phyloP scores from a whole-genome alignment of 2,329 filamentous ascomycete genomes.

The Chrysosporium keratinophilum region DNA sequence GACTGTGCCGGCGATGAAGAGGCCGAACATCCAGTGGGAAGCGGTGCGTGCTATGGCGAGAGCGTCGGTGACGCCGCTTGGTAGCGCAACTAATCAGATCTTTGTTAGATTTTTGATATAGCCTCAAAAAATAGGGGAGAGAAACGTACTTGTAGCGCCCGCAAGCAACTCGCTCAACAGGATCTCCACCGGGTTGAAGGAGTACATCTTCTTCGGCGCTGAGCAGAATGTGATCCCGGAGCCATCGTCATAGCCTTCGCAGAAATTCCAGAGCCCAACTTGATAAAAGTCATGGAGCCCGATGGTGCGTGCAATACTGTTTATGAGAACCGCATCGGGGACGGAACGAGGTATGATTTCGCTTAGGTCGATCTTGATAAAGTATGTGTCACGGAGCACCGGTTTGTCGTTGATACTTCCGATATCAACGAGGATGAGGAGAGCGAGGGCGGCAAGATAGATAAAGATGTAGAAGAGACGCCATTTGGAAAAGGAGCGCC shows the following conservation, averaged over 20 bases:
- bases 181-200: conserved; percentile 84
- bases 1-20: conserved; percentile 64
- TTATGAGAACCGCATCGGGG: conserved; percentile 65
- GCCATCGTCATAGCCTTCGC: conserved; percentile 71
- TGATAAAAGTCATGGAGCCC: conserved; percentile 92
- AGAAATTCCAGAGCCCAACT: conserved; percentile 84
- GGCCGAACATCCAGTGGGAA: conserved; percentile 78
- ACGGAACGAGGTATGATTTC: conserved; percentile 66
- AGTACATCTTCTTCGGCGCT: conserved; percentile 59
- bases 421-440: conserved; percentile 69
- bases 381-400: conserved; percentile 62
- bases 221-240: conserved; percentile 61
- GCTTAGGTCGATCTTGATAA: conserved; percentile 72
- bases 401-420: conserved; percentile 57
- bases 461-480: conserved; percentile 52
- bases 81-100: conserved; percentile 55
- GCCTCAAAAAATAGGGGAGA: neutral
- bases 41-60: conserved; percentile 63
- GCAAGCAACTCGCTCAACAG: conserved; percentile 68
- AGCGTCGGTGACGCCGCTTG: conserved; percentile 60
- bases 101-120: conserved; percentile 10
- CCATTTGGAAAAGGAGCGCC: neutral
- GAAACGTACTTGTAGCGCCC: conserved; percentile 58
- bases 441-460: conserved; percentile 65
- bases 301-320: conserved; percentile 74